Evolutionary conservation across 2,329 filamentous ascomycete genomes (phyloP).

Genomic region (Cordyceps javanica): DNA sequence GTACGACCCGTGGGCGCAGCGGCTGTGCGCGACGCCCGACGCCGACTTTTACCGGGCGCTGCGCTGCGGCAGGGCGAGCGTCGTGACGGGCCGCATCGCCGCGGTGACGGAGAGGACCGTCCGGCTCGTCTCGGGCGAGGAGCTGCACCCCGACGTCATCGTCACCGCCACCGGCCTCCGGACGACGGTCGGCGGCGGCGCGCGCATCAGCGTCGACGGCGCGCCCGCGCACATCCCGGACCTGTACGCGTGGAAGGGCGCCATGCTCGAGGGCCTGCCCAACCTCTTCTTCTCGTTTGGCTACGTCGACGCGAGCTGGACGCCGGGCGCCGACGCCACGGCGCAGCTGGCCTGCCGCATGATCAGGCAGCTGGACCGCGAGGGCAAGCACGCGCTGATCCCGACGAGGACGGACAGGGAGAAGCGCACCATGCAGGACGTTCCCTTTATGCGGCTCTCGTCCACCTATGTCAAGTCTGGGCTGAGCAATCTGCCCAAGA

Average conservation of each 20-base stretch:
- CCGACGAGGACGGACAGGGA: background rate
- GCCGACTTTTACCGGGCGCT: conserved; percentile 41
- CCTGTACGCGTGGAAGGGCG: conserved; percentile 51
- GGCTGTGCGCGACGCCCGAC: conserved; percentile 52
- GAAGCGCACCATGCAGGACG: background rate
- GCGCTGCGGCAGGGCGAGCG: conserved; percentile 29
- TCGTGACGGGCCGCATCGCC: conserved; percentile 42
- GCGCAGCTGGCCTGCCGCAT: conserved; percentile 44
- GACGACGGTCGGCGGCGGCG: conserved; percentile 47
- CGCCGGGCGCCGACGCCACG: conserved; percentile 51
- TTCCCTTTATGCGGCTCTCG: background rate
- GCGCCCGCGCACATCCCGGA: conserved; percentile 33
- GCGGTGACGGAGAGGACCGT: conserved; percentile 38
- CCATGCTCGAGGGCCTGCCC: conserved; percentile 58
- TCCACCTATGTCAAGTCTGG: conserved; percentile 8
- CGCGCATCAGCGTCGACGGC: conserved; percentile 46
- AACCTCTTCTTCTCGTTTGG: conserved; percentile 56
- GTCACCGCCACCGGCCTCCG: conserved; percentile 59
- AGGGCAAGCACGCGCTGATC: conserved; percentile 25
- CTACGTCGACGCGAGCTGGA: conserved; percentile 57
- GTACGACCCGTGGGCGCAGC: conserved; percentile 61
- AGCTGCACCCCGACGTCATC: conserved; percentile 53
- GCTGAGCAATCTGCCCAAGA: background rate
- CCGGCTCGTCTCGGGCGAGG: conserved; percentile 35
- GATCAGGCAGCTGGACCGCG: conserved; percentile 41